Evolutionary conservation across 805 yeast species (phyloP), one percentile per base, ranked within the genome.

Genomic region (Isabelozyma pseudorhagii): DNA sequence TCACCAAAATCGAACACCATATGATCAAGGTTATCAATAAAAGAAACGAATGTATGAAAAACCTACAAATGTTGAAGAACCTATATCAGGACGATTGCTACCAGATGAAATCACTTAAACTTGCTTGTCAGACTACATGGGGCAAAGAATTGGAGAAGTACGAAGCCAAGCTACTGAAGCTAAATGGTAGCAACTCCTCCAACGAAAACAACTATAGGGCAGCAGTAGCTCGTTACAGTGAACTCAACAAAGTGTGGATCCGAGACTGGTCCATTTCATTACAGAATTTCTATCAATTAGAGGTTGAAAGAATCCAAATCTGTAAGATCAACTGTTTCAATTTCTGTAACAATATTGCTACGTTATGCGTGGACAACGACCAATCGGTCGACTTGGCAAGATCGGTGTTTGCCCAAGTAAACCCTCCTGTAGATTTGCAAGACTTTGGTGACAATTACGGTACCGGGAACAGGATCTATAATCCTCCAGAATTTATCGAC

Each of bases 341-440:
- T 41, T 89, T 77, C 60, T 83, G 93, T 44, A 89, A 89, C 65
- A 75, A 83, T 39, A 74, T 87, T 8, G 87, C 96, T 7, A 77
- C 89, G 0, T 75, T 84, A 3, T 90, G 96, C 62, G 92, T 89
- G 31, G 80, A 82, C 42, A 87, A 85, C 58, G 97, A 90, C 61
- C 85, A 82, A 53, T 77, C 87, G 8, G 88, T 87, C 49, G 97
- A 90, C 60, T 74, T 74, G 46, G 79, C 91, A 11, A 78, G 97
- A 49, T 63, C 82, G 7, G 66, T 81, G 2, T 74, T 89, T 47
- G 96, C 91, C 51, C 77, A 79, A 46, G 84, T 91, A 56, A 85
- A 82, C 15, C 81, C 88, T 7, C 69, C 70, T 2, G 69, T 69
- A 15, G 96, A 89, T 54, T 69, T 87, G 17, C 70, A 72, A 28